Base-by-base conservation (phyloP, 331 rosid species). In the Rhamnella rubrinervis region DNA sequence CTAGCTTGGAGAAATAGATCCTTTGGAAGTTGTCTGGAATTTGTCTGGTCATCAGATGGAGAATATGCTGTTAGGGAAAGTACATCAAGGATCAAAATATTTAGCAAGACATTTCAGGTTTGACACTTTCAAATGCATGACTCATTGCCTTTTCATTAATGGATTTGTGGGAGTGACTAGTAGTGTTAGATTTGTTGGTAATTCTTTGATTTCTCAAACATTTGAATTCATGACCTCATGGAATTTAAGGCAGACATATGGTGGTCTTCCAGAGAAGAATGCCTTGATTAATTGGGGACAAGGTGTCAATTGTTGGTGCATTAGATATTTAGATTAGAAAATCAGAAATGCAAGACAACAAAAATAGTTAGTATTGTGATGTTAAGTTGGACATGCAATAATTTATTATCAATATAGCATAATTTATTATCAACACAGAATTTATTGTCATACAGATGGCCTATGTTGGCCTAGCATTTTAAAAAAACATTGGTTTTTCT, bases 1-100 rank as follows among this genome's bases (percentile, higher is more conserved):
- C 66, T 82, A 55, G 83, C 86, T 28, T 82, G 86, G 86, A 82
- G 86, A 72, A 78, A 82, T 69, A 78, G 87, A 75, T 83, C 87
- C 21, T 83, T 83, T 78, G 87, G 87, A 71, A 76, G 84, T 15
- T 84, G 84, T 39, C 64, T 83, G 71, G 87, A 83, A 66, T 72
- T 83, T 46, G 84, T 79, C 25, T 83, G 87, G 87, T 83, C 87
- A 11, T 63, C 75, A 12, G 87, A 83, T 65, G 87, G 87, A 69
- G 87, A 83, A 79, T 83, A 56, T 65, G 84, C 87, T 47, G 84
- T 76, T 59, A 75, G 87, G 61, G 84, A 83, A 67, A 79, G 82
- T 57, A 79, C 84, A 20, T 79, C 82, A 44, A 83, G 70, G 80
- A 78, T 83, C 68, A 79, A 83, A 73, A 60, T 69, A 49, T 75